Percentiles rank a stretch among this genome's conserved stretches.
These are phyloP conservation scores for Cladophialophora psammophila DNA, from an alignment of 2,329 filamentous ascomycete species.

Conservation along the genomic window DNA sequence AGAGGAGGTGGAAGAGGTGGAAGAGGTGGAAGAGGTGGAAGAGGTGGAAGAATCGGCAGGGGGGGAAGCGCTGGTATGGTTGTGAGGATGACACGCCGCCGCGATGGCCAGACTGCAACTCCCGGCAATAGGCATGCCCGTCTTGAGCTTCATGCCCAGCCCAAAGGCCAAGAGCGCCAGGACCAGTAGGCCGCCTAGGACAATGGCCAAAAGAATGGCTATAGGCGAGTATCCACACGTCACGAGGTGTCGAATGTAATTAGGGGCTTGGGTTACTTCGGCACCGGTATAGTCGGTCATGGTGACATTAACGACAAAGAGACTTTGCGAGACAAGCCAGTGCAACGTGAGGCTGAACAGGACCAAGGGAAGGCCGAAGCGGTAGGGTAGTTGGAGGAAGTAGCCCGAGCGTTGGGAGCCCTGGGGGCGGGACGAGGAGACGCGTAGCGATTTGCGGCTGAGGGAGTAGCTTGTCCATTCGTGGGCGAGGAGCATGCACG, in stretches of 20 bases:
- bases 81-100: conserved; percentile 5
- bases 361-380: conserved; percentile 52
- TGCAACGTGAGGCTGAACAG: conserved; percentile 48
- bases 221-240: conserved; percentile 13
- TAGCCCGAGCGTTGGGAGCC: conserved; percentile 54
- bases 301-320: conserved; percentile 50
- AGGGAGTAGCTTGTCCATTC: conserved; percentile 56
- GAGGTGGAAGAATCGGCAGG: too few relatives aligned
- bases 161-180: background rate
- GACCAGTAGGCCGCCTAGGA: background rate
- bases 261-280: background rate
- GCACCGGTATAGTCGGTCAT: conserved; percentile 1
- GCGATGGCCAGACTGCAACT: conserved; percentile 4
- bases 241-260: conserved; percentile 8
- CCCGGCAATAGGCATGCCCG: conserved; percentile 7
- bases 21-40: too few relatives aligned
- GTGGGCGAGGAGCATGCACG: conserved; percentile 53
- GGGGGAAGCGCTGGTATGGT: background rate
- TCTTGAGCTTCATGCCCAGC: conserved; percentile 6
- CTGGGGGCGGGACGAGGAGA: conserved; percentile 50
- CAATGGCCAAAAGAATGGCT: conserved; percentile 4
- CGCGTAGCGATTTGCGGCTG: conserved; percentile 50
- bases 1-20: too few relatives aligned
- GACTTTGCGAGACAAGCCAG: conserved; percentile 56
- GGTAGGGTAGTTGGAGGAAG: conserved; percentile 54